Conservation (phyloP, 106 monocot genomes). For the Chionographis japonica region DNA sequence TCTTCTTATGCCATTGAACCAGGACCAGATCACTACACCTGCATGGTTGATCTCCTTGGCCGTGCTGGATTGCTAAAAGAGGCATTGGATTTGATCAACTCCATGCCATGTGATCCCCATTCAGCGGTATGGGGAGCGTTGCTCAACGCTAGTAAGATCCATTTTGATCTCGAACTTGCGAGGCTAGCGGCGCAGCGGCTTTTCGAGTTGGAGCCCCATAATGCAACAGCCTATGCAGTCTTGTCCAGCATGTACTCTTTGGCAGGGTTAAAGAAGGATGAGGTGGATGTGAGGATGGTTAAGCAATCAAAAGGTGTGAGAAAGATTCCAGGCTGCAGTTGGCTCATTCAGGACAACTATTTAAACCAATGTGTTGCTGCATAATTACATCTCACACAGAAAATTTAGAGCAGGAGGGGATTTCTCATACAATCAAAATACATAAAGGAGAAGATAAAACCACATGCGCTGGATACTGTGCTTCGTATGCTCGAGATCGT, state of each 20-base stretch:
- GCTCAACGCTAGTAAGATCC: conserved; percentile 18
- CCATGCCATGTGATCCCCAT: conserved; percentile 12
- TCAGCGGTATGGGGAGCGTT: conserved; percentile 28
- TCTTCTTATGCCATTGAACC: conserved; percentile 15
- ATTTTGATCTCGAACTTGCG: conserved; percentile 29
- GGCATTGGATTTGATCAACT: conserved; percentile 17
- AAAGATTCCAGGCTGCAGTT: conserved; percentile 60
- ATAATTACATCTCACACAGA: neutral
- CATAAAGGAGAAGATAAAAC: too few relatives aligned
- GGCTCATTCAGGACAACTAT: conserved; percentile 21
- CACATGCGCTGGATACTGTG: too few relatives aligned
- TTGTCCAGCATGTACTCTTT: conserved; percentile 42
- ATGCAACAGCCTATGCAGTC: conserved; percentile 37
- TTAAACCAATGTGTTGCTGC: neutral
- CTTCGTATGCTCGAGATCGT: too few relatives aligned
- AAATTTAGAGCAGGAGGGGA: too few relatives aligned
- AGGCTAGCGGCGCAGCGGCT: conserved; percentile 27
- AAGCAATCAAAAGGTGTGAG: conserved; percentile 21
- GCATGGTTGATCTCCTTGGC: conserved; percentile 33
- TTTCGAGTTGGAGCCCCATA: conserved; percentile 39
- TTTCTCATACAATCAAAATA: too few relatives aligned
- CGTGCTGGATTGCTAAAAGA: conserved; percentile 23
- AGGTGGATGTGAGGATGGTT: conserved; percentile 20
- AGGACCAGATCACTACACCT: conserved; percentile 26
- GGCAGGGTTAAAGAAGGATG: conserved; percentile 43